phyloP scores from a whole-genome alignment of 2,329 filamentous ascomycete species.

The Hypoxylon sp. region DNA sequence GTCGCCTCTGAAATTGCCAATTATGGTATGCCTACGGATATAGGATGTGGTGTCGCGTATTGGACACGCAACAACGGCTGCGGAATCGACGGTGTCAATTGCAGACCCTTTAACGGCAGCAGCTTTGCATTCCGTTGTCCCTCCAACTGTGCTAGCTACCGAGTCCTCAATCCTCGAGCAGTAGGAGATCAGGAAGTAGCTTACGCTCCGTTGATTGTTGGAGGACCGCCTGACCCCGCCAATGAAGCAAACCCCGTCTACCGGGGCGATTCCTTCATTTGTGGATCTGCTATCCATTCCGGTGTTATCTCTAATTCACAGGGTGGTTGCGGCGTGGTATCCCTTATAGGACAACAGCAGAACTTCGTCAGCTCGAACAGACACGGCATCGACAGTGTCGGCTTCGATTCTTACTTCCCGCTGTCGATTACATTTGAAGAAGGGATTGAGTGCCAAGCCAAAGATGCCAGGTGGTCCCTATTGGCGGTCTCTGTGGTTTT shows the following conservation, averaged over 20 bases:
- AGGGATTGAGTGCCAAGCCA: slow-evolving; percentile 75
- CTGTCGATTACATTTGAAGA: slow-evolving; percentile 84
- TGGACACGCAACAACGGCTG: slow-evolving; percentile 81
- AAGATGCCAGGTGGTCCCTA: slow-evolving; percentile 86
- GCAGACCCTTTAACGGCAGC: slow-evolving; percentile 79
- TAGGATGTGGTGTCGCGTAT: slow-evolving; percentile 78
- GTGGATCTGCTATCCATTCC: slow-evolving; percentile 85
- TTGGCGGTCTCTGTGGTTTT: slow-evolving; percentile 86
- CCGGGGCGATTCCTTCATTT: slow-evolving; percentile 91
- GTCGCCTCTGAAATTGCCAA: slow-evolving; percentile 73
- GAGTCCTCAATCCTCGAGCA: slow-evolving; percentile 79
- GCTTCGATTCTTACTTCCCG: slow-evolving; percentile 91
- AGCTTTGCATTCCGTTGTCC: slow-evolving; percentile 82
- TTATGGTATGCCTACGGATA: slow-evolving; percentile 75
- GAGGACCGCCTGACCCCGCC: slow-evolving; percentile 68
- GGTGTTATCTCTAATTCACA: slow-evolving; percentile 79
- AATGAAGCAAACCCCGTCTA: slow-evolving; percentile 72
- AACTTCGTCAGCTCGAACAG: slow-evolving; percentile 74
- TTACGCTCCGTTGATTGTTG: slow-evolving; percentile 76
- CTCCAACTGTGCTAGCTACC: slow-evolving; percentile 76
- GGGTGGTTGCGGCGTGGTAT: slow-evolving; percentile 87
- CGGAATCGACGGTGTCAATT: slow-evolving; percentile 80
- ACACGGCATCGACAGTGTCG: slow-evolving; percentile 82
- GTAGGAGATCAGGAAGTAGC: slow-evolving; percentile 78
- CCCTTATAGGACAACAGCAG: slow-evolving; percentile 77